Conservation (phyloP, 2,329 filamentous ascomycete genomes). For the Colletotrichum sp. region DNA sequence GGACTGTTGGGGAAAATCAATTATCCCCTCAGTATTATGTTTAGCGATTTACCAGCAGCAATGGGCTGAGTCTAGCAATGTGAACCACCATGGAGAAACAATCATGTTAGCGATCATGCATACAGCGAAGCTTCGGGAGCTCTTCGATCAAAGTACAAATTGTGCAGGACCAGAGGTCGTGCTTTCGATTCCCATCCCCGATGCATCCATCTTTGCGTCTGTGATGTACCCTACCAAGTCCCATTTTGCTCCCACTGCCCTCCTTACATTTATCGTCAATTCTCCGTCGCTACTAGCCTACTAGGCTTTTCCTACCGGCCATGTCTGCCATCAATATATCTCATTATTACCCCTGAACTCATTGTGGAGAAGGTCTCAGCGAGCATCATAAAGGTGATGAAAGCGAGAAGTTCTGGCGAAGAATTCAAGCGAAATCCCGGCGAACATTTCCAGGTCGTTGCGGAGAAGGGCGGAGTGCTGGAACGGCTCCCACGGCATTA, state of each 20-base stretch:
- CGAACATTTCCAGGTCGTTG: neutral
- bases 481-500: neutral
- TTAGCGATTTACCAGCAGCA: neutral
- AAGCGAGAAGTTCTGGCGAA: neutral
- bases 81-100: neutral
- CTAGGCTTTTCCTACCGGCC: too few relatives aligned
- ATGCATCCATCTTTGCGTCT: neutral
- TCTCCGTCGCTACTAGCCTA: neutral
- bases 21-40: fast-evolving
- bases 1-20: neutral
- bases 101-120: neutral
- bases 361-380: neutral
- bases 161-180: neutral
- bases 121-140: neutral
- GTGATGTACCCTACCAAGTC: neutral
- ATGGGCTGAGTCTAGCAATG: fast-evolving
- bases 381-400: neutral
- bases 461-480: neutral
- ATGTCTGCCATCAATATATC: neutral
- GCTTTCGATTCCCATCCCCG: neutral
- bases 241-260: neutral
- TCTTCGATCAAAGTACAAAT: neutral
- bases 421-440: neutral
- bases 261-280: neutral
- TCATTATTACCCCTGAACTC: neutral